Evolutionary conservation across 2,329 filamentous ascomycete genomes (phyloP), one percentile per base, ranked within the genome.

Genomic region (Bipolaris zeicola): DNA sequence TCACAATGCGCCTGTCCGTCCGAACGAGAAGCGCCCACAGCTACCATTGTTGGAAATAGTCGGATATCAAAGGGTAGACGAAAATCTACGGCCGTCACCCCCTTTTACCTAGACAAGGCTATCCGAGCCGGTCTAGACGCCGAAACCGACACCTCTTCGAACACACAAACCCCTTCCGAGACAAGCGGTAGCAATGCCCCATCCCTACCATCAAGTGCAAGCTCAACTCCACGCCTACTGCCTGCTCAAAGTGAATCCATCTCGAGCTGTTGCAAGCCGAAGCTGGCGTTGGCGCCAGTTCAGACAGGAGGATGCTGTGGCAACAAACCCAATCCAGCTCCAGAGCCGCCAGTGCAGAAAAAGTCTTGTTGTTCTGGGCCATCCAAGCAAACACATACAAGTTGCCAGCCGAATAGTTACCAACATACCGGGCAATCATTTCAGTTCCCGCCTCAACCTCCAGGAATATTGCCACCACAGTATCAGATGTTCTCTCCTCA

Each of bases 1-100:
- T 76, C 73, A 18, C 72, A 74, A 56, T 77, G 74, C 57, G 72
- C 71, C 36, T 76, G 74, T 58, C 72, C 75, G 6, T 71, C 73
- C 6, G 73, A 71, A 28, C 62, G 64, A 39, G 55, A 67, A 5
- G 66, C 69, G 28, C 60, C 69, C 1, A 61, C 63, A 26, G 55
- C 68, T 22, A 52, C 63, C 20, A 57, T 67, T 18, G 58, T 61
- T 38, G 65, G 63, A 20, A 72, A 61, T 44, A 66, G 67, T 31
- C 66, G 75, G 20, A 65, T 76, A 8, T 70, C 74, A 51, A 77
- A 77, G 54, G 57, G 37, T 18, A 66, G 73, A 46, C 63, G 69
- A 20, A 76, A 69, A 52, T 67, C 69, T 13, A 66, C 66, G 14
- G 68, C 56, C 18, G 60, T 75, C 52, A 72, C 65, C 13, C 55